These are phyloP conservation scores for Solanum appendiculatum DNA, from an alignment of 257 asterid species.

Conservation along the genomic window DNA sequence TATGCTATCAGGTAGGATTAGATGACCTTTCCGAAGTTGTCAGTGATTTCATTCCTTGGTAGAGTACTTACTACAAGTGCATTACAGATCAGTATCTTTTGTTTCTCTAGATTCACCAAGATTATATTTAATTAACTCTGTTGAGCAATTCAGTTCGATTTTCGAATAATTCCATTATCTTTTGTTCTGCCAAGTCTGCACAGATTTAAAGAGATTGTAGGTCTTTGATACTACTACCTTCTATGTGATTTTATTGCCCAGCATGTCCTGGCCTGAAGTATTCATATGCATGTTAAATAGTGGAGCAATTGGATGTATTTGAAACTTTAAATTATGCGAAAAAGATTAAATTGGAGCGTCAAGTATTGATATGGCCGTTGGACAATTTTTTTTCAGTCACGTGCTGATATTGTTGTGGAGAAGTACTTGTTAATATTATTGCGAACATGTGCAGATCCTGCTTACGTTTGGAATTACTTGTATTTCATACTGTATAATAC, in stretches of 20 bases:
- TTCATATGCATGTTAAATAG: background rate
- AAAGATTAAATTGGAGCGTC: background rate
- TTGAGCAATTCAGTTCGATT: background rate
- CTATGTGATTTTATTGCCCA: background rate
- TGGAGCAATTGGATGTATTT: background rate
- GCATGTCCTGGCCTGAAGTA: background rate
- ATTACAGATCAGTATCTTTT: background rate
- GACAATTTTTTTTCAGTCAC: background rate
- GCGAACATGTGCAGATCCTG: background rate
- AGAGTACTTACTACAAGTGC: background rate
- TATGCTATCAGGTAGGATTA: conserved; percentile 82
- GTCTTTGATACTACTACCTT: background rate
- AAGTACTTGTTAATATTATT: background rate
- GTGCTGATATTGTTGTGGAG: background rate
- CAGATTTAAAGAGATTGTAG: background rate
- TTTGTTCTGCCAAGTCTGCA: background rate
- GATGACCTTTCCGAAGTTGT: background rate
- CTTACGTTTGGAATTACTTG: background rate
- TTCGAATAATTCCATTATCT: background rate
- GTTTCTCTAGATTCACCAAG: background rate
- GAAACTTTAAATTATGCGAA: background rate
- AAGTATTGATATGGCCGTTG: background rate
- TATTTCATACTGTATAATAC: background rate
- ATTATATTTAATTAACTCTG: background rate
- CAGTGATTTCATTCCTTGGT: background rate